These are phyloP conservation scores for Aspergillus felis DNA, from an alignment of 2,329 filamentous ascomycete genomes.

Conservation along the genomic window DNA sequence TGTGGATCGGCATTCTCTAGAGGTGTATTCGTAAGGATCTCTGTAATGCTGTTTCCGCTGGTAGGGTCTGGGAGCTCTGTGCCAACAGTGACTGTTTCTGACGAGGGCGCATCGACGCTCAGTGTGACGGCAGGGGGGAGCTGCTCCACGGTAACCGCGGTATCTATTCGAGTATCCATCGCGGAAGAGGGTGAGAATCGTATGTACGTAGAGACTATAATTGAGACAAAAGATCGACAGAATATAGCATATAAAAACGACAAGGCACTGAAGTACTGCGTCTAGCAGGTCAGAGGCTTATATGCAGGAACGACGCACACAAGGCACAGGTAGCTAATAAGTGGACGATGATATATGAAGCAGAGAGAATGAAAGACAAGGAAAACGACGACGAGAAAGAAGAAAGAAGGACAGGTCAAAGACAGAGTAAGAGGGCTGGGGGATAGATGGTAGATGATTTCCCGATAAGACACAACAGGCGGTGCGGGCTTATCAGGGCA, in stretches of 20 bases:
- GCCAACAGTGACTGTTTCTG: slow-evolving; percentile 5
- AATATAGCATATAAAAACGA: neutral
- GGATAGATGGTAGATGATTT: neutral
- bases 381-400: slow-evolving; percentile 3
- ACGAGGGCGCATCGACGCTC: slow-evolving; percentile 3
- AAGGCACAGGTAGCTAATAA: slow-evolving; percentile 1
- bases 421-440: slow-evolving; percentile 1
- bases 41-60: slow-evolving; percentile 1
- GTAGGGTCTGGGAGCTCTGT: slow-evolving; percentile 8
- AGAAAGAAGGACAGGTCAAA: neutral
- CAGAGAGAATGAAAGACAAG: slow-evolving; percentile 5
- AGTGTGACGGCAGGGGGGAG: slow-evolving; percentile 12
- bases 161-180: slow-evolving; percentile 18
- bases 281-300: neutral
- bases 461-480: neutral
- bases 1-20: slow-evolving; percentile 7
- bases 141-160: slow-evolving; percentile 11
- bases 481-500: neutral
- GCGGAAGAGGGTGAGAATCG: neutral
- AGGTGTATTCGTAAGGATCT: slow-evolving; percentile 1
- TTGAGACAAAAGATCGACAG: neutral
- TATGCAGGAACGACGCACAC: neutral
- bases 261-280: neutral
- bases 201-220: neutral
- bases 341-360: slow-evolving; percentile 7